Percentiles rank a stretch among this genome's conserved stretches.
These are phyloP conservation scores for Trichosanthes cucumerina DNA, from an alignment of 306 rosid genomes.

Conservation along the genomic window DNA sequence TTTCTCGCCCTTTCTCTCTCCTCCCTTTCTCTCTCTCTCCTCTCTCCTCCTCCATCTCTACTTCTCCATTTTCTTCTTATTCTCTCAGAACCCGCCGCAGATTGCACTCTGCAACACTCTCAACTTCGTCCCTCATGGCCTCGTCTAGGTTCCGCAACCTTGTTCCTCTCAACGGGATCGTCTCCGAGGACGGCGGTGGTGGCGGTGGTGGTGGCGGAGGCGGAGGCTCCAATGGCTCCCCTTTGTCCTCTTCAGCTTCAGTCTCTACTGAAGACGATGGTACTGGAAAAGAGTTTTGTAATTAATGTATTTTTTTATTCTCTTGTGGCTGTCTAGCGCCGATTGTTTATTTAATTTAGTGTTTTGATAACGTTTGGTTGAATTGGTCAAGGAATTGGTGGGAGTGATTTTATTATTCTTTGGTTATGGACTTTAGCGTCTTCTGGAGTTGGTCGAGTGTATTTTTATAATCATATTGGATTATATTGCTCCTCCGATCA, in stretches of 20 bases:
- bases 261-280: constrained; percentile 49
- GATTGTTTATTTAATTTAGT: neutral
- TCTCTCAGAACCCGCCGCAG: constrained; percentile 18
- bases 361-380: neutral
- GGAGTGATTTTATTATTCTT: neutral
- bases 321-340: neutral
- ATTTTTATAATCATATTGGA: neutral
- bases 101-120: constrained; percentile 13
- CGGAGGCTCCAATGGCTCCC: constrained; percentile 38
- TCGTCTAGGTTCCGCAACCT: constrained; percentile 36
- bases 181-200: constrained; percentile 27
- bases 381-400: neutral
- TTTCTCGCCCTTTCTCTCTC: constrained; percentile 48
- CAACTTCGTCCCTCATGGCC: constrained; percentile 29
- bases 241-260: constrained; percentile 26
- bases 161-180: constrained; percentile 34
- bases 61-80: constrained; percentile 19
- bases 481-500: neutral
- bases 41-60: constrained; percentile 26
- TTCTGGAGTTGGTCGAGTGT: neutral
- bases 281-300: constrained; percentile 10
- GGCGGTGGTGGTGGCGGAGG: constrained; percentile 30
- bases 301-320: neutral
- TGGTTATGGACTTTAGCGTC: neutral
- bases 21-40: constrained; percentile 22